These are phyloP conservation scores for Tetrapisispora taiwanensis DNA, from an alignment of 805 yeast species.

Conservation along the genomic window DNA sequence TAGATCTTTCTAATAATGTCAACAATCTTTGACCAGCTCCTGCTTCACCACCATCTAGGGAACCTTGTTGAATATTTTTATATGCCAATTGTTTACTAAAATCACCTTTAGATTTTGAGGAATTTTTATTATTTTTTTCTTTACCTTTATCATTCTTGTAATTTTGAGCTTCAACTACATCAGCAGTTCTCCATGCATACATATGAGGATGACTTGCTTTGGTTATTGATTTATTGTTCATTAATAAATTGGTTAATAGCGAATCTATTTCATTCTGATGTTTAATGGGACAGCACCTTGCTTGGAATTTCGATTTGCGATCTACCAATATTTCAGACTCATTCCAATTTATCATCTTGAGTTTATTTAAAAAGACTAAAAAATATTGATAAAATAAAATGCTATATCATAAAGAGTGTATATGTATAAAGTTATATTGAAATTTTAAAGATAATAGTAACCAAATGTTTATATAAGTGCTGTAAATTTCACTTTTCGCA, in stretches of 20 bases:
- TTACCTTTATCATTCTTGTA: not conserved
- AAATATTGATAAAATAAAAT: not conserved
- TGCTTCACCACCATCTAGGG: slow-evolving; percentile 59
- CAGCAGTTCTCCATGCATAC: slow-evolving; percentile 59
- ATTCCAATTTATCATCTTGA: slow-evolving; percentile 28
- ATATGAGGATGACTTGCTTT: slow-evolving; percentile 67
- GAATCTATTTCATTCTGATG: slow-evolving; percentile 34
- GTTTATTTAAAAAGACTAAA: not conserved
- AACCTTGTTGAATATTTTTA: slow-evolving; percentile 41
- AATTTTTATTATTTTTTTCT: slow-evolving; percentile 5
- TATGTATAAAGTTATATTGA: not conserved
- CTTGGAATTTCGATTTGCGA: slow-evolving; percentile 60
- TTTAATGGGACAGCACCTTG: slow-evolving; percentile 38
- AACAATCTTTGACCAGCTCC: slow-evolving; percentile 60
- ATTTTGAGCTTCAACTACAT: slow-evolving; percentile 5
- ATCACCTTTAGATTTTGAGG: not conserved
- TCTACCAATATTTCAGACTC: slow-evolving; percentile 34
- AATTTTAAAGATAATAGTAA: too few relatives aligned
- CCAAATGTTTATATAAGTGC: too few relatives aligned
- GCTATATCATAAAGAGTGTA: not conserved
- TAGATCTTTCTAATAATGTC: slow-evolving; percentile 41
- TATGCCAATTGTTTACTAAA: not conserved
- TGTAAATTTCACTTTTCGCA: too few relatives aligned
- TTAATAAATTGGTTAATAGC: slow-evolving; percentile 34
- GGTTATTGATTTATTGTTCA: slow-evolving; percentile 36